phyloP scores from a whole-genome alignment of 192 early-diverging fungal species.

The Dissophora ornata region DNA sequence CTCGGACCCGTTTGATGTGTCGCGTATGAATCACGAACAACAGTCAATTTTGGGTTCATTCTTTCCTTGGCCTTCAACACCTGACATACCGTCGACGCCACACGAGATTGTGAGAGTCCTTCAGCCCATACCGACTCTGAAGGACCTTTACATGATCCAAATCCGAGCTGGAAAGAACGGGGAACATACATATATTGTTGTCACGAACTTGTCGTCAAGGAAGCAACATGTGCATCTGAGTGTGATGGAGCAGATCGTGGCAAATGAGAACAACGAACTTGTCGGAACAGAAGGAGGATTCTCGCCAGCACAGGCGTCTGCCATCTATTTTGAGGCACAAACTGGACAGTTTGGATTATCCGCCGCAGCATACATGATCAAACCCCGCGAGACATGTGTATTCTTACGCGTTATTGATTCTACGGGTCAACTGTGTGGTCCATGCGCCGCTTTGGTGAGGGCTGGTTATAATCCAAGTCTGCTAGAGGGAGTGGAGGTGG shows the following conservation, averaged over 20 bases:
- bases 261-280: neutral
- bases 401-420: slow-evolving; percentile 36
- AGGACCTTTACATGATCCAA: slow-evolving; percentile 55
- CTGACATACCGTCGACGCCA: slow-evolving; percentile 18
- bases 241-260: slow-evolving; percentile 16
- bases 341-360: slow-evolving; percentile 52
- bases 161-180: slow-evolving; percentile 12
- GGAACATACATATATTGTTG: slow-evolving; percentile 34
- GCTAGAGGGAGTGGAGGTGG: neutral
- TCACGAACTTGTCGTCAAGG: slow-evolving; percentile 51
- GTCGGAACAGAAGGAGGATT: slow-evolving; percentile 1
- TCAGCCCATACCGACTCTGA: slow-evolving; percentile 16
- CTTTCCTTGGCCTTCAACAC: slow-evolving; percentile 40
- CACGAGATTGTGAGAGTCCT: slow-evolving; percentile 24
- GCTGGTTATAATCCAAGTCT: neutral
- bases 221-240: slow-evolving; percentile 55
- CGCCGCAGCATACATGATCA: slow-evolving; percentile 38
- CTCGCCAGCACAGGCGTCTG: neutral
- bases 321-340: slow-evolving; percentile 22
- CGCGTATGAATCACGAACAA: slow-evolving; percentile 50
- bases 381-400: slow-evolving; percentile 52
- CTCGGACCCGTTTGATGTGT: slow-evolving; percentile 56
- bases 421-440: slow-evolving; percentile 13
- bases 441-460: neutral
- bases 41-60: slow-evolving; percentile 48